Evolutionary conservation across 371 early-diverging fungal species (phyloP).

Genomic region (Syncephalastrum monosporum): DNA sequence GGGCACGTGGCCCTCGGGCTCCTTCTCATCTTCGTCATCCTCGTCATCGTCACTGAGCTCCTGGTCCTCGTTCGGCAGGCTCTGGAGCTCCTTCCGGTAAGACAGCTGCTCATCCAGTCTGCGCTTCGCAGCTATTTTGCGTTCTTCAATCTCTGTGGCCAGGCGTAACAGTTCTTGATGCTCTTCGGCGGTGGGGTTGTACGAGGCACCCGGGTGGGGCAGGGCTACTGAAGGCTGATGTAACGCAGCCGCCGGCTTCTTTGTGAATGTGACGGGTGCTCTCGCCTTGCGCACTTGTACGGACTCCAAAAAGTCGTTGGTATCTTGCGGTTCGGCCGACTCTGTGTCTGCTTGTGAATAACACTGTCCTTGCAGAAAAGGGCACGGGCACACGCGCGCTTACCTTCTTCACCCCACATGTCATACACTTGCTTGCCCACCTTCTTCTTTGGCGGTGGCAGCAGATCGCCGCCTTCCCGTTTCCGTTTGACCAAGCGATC

Average conservation of each 20-base stretch:
- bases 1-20: conserved; percentile 24
- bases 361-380: neutral
- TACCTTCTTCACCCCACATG: conserved; percentile 50
- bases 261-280: conserved; percentile 53
- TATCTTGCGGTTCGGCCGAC: conserved; percentile 2
- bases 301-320: conserved; percentile 21
- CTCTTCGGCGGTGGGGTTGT: conserved; percentile 81
- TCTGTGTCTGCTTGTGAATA: neutral
- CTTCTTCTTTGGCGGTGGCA: conserved; percentile 28
- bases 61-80: conserved; percentile 10
- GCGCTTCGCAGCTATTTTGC: conserved; percentile 12
- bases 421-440: conserved; percentile 34
- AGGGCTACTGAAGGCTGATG: conserved; percentile 68
- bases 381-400: too few relatives aligned
- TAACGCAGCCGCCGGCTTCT: conserved; percentile 44
- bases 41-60: conserved; percentile 14
- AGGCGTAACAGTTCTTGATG: conserved; percentile 64
- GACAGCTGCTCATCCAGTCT: conserved; percentile 14
- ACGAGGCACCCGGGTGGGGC: conserved; percentile 87
- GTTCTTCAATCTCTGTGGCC: conserved; percentile 53
- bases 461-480: conserved; percentile 9
- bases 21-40: conserved; percentile 19
- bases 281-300: conserved; percentile 23
- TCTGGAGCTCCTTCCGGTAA: conserved; percentile 13
- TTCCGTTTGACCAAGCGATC: conserved; percentile 27